Conservation (phyloP, 164 flowering plant species). For the Aristolochia fimbriata region DNA sequence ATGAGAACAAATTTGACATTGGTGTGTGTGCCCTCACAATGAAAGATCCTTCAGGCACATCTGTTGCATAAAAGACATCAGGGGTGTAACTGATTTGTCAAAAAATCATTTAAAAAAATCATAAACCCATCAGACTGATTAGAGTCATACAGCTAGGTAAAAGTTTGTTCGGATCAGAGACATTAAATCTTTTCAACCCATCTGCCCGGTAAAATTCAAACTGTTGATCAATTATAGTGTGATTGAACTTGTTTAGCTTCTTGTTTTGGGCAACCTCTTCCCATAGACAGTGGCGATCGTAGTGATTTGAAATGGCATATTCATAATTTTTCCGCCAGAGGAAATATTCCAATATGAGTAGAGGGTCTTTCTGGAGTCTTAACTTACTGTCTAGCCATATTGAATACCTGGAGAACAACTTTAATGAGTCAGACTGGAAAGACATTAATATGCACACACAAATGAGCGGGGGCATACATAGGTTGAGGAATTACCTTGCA, state of each 20-base stretch:
- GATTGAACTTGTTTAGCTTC: conserved; percentile 87
- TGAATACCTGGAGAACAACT: conserved; percentile 58
- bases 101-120: background rate
- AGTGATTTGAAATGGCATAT: conserved; percentile 94
- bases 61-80: conserved; percentile 26
- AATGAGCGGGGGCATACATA: no score
- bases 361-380: conserved; percentile 86
- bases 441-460: background rate
- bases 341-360: conserved; percentile 78
- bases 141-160: conserved; percentile 82
- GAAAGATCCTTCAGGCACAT: conserved; percentile 98
- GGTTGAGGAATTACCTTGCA: conserved; percentile 55
- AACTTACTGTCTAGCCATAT: conserved; percentile 98
- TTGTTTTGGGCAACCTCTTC: conserved; percentile 93
- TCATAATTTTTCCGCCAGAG: conserved; percentile 83
- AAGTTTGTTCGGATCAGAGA: conserved; percentile 66
- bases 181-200: conserved; percentile 77
- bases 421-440: background rate
- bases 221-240: conserved; percentile 80
- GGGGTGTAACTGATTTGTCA: background rate
- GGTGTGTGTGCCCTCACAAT: conserved; percentile 96
- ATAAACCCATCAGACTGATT: background rate
- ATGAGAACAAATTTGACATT: conserved; percentile 96
- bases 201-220: conserved; percentile 82
- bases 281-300: conserved; percentile 96